Conservation (phyloP, 1,139 yeast genomes). For the Suhomyces coccinellae region DNA sequence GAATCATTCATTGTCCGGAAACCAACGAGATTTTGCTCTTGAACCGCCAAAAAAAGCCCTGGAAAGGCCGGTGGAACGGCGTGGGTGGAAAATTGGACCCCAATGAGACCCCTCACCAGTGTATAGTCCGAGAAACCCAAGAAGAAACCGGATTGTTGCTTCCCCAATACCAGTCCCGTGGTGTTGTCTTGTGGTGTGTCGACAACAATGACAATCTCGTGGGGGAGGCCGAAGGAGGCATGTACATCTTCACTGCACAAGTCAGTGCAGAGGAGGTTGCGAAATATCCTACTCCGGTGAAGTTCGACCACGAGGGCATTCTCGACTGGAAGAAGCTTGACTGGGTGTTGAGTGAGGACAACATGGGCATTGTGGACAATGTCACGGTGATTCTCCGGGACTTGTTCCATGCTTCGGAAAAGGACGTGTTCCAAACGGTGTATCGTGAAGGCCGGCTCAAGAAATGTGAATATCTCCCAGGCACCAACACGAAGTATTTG, state of each 20-base stretch:
- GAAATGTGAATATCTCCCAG: conserved; percentile 19
- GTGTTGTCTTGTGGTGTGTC: conserved; percentile 41
- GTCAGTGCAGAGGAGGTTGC: conserved; percentile 29
- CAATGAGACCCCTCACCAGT: conserved; percentile 37
- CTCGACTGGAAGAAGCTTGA: conserved; percentile 45
- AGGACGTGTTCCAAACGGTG: conserved; percentile 24
- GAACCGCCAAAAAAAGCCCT: conserved; percentile 47
- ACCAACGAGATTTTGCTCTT: conserved; percentile 36
- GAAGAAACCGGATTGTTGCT: conserved; percentile 46
- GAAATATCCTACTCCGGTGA: conserved; percentile 25
- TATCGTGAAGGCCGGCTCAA: conserved; percentile 21
- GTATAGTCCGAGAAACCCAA: conserved; percentile 44
- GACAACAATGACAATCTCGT: conserved; percentile 15
- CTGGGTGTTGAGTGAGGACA: conserved; percentile 41
- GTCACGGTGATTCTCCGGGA: conserved; percentile 31
- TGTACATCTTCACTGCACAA: conserved; percentile 43
- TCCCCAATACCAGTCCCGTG: conserved; percentile 32
- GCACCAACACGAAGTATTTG: conserved; percentile 15
- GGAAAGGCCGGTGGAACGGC: conserved; percentile 58
- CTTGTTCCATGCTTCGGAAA: conserved; percentile 26
- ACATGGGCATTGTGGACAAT: conserved; percentile 48
- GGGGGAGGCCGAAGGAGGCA: conserved; percentile 35
- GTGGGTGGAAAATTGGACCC: conserved; percentile 49
- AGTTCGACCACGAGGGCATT: conserved; percentile 40
- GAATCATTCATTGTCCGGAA: conserved; percentile 38